phyloP scores from a whole-genome alignment of 305 asterid genomes.

The Solanum hybrid region DNA sequence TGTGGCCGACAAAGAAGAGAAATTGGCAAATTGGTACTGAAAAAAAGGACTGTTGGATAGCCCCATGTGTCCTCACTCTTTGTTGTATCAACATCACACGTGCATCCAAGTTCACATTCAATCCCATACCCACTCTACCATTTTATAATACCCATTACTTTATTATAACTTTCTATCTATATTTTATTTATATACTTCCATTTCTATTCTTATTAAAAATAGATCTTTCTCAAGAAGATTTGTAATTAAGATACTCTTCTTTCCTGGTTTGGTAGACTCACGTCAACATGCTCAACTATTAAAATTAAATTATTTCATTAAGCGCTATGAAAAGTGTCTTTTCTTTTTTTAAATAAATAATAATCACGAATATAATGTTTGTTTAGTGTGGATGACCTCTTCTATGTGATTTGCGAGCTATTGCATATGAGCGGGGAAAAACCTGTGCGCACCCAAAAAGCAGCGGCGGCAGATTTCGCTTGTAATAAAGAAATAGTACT shows the following conservation, averaged over 20 bases:
- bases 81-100: conserved; percentile 3
- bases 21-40: not conserved
- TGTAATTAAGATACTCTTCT: not conserved
- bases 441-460: not conserved
- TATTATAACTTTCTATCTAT: not conserved
- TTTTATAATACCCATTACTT: not conserved
- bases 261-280: not conserved
- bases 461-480: not conserved
- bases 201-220: no score
- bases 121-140: not conserved
- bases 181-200: not conserved
- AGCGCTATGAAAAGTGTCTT: not conserved
- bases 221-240: not conserved
- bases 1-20: conserved; percentile 1
- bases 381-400: not conserved
- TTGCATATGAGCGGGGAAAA: no score
- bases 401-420: accelerated
- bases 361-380: not conserved
- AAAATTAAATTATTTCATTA: not conserved
- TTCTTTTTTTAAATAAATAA: not conserved
- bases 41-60: not conserved
- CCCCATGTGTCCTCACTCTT: not conserved
- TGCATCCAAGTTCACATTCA: not conserved
- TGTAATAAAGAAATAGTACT: no score
- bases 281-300: not conserved